Conservation (phyloP, 169 alveolate genomes). For the Plasmodium fragile region DNA sequence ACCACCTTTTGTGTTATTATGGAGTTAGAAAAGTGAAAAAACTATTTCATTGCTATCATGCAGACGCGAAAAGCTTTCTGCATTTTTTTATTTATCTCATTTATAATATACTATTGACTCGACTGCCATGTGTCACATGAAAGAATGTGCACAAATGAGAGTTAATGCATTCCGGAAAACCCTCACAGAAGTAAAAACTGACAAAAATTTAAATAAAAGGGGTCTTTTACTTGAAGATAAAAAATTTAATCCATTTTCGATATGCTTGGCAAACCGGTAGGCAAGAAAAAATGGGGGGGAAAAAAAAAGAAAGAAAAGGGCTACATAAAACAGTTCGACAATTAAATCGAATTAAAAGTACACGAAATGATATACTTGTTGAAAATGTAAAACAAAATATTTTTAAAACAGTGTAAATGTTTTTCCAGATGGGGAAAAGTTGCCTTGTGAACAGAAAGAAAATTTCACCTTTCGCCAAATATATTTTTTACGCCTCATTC, state of each 20-base stretch:
- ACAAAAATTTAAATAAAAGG: not conserved
- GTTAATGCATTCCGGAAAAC: not conserved
- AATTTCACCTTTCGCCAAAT: not conserved
- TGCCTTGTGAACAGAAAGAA: not conserved
- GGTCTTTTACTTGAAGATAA: not conserved
- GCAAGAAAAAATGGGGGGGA: not conserved
- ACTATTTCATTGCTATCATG: slow-evolving; percentile 4
- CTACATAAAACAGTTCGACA: not conserved
- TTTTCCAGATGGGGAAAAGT: not conserved
- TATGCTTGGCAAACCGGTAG: not conserved
- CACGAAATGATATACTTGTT: not conserved
- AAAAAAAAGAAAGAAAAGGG: not conserved
- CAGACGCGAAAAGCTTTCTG: not conserved
- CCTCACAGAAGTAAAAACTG: not conserved
- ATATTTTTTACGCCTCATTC: slow-evolving; percentile 13
- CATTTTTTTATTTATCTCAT: not conserved
- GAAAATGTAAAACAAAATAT: not conserved
- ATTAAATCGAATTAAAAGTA: not conserved
- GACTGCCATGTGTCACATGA: not conserved
- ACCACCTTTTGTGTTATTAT: not conserved
- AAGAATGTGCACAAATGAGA: not conserved
- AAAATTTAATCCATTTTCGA: not conserved
- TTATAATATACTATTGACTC: not conserved
- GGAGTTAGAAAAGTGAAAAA: not conserved
- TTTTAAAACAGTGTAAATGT: not conserved